Conservation (phyloP, 495 filamentous ascomycete species). For the Chlorociboria aeruginascens region DNA sequence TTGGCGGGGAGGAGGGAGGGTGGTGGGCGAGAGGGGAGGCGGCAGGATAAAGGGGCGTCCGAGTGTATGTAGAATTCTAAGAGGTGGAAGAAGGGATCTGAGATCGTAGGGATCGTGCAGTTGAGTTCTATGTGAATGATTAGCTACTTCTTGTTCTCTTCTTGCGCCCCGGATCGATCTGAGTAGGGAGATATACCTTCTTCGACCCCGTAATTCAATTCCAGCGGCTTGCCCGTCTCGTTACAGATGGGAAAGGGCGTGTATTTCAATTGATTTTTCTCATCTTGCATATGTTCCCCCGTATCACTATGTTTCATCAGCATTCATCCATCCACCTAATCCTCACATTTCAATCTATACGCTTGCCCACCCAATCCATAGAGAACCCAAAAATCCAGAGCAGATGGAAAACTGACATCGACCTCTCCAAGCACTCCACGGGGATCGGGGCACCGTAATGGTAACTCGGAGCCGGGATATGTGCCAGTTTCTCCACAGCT, state of each 20-base stretch:
- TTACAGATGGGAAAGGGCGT: constrained; percentile 87
- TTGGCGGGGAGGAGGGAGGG: constrained; percentile 11
- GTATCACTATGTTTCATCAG: constrained; percentile 34
- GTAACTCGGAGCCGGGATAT: constrained; percentile 23
- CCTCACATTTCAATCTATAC: background rate
- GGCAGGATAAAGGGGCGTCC: constrained; percentile 87
- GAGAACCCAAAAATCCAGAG: background rate
- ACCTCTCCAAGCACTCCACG: constrained; percentile 55
- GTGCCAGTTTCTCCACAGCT: constrained; percentile 8
- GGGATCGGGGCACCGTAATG: constrained; percentile 37
- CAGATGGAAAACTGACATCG: constrained; percentile 36
- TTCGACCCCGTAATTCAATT: constrained; percentile 77
- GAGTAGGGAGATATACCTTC: constrained; percentile 10
- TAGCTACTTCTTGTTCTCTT: background rate
- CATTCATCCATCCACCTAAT: background rate
- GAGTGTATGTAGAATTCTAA: constrained; percentile 98
- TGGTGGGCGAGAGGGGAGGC: constrained; percentile 69
- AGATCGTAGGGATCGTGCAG: constrained; percentile 78
- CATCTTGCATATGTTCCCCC: constrained; percentile 67
- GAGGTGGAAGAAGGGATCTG: constrained; percentile 89
- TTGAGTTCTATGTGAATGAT: constrained; percentile 48
- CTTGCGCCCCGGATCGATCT: no score
- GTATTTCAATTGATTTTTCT: constrained; percentile 76
- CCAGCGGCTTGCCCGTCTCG: constrained; percentile 71
- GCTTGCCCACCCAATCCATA: background rate